These are phyloP conservation scores for Schizochytrium sp. DNA, from an alignment of 108 stramenopile species.

Conservation along the genomic window DNA sequence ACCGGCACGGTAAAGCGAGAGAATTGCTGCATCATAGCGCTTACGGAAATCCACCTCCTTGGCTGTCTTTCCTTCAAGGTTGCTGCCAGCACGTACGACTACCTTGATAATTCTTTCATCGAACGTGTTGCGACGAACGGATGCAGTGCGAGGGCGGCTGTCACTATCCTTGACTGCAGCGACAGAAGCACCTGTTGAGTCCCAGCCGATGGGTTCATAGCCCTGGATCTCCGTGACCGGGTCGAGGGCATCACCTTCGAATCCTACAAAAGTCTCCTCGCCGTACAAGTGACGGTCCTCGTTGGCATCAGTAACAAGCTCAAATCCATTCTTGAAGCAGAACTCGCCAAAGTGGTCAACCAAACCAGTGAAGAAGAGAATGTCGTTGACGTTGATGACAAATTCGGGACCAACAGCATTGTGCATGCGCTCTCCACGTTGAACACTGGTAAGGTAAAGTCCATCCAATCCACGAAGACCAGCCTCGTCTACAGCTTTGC, in stretches of 20 bases:
- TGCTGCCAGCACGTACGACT: constrained; percentile 21
- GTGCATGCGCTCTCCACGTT: constrained; percentile 83
- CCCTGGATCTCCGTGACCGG: neutral
- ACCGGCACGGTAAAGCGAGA: neutral
- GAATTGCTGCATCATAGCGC: constrained; percentile 9
- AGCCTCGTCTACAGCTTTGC: constrained; percentile 52
- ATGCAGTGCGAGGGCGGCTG: neutral
- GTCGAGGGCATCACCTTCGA: neutral
- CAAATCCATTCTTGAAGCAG: constrained; percentile 85
- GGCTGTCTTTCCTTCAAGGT: neutral
- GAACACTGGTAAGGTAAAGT: constrained; percentile 84
- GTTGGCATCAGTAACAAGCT: constrained; percentile 83
- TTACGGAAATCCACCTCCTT: constrained; percentile 16
- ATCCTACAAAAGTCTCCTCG: neutral
- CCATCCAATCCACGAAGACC: constrained; percentile 69
- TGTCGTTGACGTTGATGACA: constrained; percentile 84
- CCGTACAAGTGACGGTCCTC: constrained; percentile 28
- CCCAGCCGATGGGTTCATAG: constrained; percentile 8
- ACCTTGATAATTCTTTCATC: constrained; percentile 4
- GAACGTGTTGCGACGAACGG: constrained; percentile 5
- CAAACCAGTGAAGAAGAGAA: constrained; percentile 86
- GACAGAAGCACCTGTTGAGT: neutral
- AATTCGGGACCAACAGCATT: constrained; percentile 88
- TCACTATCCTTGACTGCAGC: neutral
- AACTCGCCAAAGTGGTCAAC: constrained; percentile 85